A percentile compares a stretch with the other conserved stretches of the same genome.
phyloP scores from a whole-genome alignment of 2,329 filamentous ascomycete genomes.

The Ophiostoma sp. region DNA sequence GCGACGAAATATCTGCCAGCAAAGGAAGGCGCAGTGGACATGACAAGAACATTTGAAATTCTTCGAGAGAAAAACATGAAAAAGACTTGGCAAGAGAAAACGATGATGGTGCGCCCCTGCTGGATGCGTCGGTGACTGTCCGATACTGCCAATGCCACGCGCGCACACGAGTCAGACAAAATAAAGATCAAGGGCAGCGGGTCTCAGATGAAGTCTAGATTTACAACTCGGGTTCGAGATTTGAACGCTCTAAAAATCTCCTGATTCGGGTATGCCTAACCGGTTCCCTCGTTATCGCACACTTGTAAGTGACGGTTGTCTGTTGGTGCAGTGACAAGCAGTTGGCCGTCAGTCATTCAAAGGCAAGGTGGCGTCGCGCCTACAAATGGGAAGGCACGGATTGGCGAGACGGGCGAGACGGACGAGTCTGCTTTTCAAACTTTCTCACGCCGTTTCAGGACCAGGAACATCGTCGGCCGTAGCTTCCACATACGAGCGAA shows the following conservation, averaged over 20 bases:
- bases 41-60: background rate
- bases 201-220: background rate
- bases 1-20: background rate
- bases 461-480: background rate
- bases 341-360: background rate
- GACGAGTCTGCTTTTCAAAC: background rate
- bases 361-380: background rate
- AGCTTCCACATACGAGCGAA: background rate
- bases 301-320: background rate
- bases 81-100: background rate
- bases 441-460: conserved; percentile 3
- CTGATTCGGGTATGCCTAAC: background rate
- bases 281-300: background rate
- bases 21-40: background rate
- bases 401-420: background rate
- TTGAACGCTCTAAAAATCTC: background rate
- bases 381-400: background rate
- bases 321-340: background rate
- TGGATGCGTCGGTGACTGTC: background rate
- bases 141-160: background rate
- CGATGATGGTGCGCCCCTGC: background rate
- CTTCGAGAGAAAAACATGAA: no score
- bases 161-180: background rate
- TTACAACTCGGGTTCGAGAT: background rate
- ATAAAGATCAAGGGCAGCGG: background rate